Percentiles rank a stretch among this genome's conserved stretches.
These are phyloP conservation scores for Crucihimalaya himalaica DNA, from an alignment of 345 rosid genomes.

Conservation along the genomic window DNA sequence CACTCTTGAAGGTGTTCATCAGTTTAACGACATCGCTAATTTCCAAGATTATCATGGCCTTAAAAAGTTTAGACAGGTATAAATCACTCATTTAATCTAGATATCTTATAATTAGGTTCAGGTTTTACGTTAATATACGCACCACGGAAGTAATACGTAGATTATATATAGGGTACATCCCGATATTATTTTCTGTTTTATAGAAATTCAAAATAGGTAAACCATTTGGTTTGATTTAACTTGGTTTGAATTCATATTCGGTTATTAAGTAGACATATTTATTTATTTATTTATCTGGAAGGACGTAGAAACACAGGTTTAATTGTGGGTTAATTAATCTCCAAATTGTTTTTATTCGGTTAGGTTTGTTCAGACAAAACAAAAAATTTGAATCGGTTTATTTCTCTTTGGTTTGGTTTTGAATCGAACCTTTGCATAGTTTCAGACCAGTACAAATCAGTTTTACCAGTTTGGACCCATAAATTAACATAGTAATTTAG, in stretches of 20 bases:
- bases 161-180: no score
- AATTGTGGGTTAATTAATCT: neutral
- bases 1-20: conserved; percentile 58
- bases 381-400: neutral
- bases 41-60: conserved; percentile 93
- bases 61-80: conserved; percentile 65
- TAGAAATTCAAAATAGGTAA: no score
- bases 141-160: no score
- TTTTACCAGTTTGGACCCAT: neutral
- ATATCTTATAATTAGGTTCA: neutral
- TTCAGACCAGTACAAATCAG: neutral
- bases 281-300: neutral
- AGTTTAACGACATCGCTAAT: conserved; percentile 63
- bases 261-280: no score
- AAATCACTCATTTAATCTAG: neutral
- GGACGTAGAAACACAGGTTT: neutral
- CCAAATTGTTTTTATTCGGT: neutral
- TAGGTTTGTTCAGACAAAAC: neutral
- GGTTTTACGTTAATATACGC: neutral
- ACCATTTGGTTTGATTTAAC: no score
- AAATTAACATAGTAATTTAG: neutral
- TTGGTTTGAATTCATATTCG: no score
- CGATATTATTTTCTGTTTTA: no score
- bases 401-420: neutral
- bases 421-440: neutral